Evolutionary conservation across 2,329 filamentous ascomycete genomes (phyloP).

Genomic region (Thielaviopsis punctulata): DNA sequence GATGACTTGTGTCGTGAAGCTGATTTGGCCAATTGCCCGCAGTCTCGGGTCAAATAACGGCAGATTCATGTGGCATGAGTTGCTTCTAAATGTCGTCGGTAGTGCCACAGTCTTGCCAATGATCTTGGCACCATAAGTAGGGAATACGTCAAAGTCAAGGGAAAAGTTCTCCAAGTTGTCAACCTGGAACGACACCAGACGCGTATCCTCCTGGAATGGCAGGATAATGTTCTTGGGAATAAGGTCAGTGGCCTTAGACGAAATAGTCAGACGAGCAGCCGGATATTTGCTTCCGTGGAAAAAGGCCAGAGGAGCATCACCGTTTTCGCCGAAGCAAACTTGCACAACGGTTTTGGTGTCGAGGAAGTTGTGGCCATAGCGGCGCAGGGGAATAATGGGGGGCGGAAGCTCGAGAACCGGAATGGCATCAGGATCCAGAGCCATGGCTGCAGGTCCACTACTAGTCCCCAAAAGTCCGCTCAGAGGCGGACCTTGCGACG

Average conservation of each 20-base stretch:
- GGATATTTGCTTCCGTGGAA: conserved; percentile 96
- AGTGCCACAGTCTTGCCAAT: conserved; percentile 91
- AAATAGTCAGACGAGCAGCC: conserved; percentile 84
- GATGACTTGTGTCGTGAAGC: conserved; percentile 88
- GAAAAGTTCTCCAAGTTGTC: conserved; percentile 86
- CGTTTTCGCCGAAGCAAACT: conserved; percentile 59
- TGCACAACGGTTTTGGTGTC: conserved; percentile 95
- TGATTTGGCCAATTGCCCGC: conserved; percentile 81
- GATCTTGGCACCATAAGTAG: conserved; percentile 91
- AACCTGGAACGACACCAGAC: conserved; percentile 86
- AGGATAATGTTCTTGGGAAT: conserved; percentile 93
- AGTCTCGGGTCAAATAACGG: conserved; percentile 86
- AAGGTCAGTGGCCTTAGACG: conserved; percentile 86
- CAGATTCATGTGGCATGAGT: conserved; percentile 53
- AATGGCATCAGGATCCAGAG: conserved; percentile 70
- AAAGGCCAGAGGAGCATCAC: conserved; percentile 68
- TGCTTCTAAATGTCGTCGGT: conserved; percentile 64
- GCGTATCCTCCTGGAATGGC: conserved; percentile 89
- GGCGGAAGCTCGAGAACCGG: conserved; percentile 83
- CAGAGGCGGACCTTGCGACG: conserved; percentile 18
- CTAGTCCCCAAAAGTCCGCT: conserved; percentile 28
- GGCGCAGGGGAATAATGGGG: conserved; percentile 82
- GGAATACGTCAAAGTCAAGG: conserved; percentile 94
- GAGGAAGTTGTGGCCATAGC: conserved; percentile 96
- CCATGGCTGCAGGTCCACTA: conserved; percentile 40